Conservation (phyloP, 176 grass and related monocot species). For the Carex scoparia region DNA sequence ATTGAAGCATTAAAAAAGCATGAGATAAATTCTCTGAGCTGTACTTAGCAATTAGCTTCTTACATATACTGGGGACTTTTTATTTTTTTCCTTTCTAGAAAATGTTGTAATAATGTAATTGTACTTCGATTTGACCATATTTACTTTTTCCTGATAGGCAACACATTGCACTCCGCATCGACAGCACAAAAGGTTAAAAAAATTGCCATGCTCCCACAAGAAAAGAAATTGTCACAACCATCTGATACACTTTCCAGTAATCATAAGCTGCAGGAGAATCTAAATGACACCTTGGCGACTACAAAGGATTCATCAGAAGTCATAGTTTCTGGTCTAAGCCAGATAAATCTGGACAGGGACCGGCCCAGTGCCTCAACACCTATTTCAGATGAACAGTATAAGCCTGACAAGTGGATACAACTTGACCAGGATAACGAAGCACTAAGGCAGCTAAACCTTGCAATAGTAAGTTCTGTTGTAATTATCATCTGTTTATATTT, state of each 20-base stretch:
- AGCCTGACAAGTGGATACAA: constrained; percentile 86
- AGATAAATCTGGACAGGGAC: constrained; percentile 49
- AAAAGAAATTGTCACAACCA: constrained; percentile 25
- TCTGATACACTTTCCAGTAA: constrained; percentile 25
- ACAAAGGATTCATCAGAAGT: constrained; percentile 23
- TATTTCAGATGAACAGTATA: constrained; percentile 51
- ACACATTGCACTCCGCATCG: constrained; percentile 23
- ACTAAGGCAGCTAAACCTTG: constrained; percentile 85
- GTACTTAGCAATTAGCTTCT: constrained; percentile 21
- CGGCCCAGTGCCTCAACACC: constrained; percentile 35
- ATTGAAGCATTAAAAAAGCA: constrained; percentile 13
- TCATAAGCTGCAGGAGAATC: constrained; percentile 29
- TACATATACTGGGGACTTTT: constrained; percentile 1
- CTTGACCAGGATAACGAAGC: constrained; percentile 38
- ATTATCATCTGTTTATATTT: constrained; percentile 20
- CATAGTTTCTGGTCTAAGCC: constrained; percentile 35
- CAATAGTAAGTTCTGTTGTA: constrained; percentile 68
- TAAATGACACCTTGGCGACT: background rate
- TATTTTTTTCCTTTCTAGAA: background rate
- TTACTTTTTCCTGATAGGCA: constrained; percentile 36
- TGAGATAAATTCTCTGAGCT: background rate
- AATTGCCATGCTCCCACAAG: constrained; percentile 26
- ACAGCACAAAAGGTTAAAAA: constrained; percentile 41
- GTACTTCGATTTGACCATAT: background rate
- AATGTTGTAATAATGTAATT: constrained; percentile 15